Evolutionary conservation across 495 filamentous ascomycete genomes (phyloP), one percentile per base, ranked within the genome.

Genomic region (Astrothelium subdiscretum): DNA sequence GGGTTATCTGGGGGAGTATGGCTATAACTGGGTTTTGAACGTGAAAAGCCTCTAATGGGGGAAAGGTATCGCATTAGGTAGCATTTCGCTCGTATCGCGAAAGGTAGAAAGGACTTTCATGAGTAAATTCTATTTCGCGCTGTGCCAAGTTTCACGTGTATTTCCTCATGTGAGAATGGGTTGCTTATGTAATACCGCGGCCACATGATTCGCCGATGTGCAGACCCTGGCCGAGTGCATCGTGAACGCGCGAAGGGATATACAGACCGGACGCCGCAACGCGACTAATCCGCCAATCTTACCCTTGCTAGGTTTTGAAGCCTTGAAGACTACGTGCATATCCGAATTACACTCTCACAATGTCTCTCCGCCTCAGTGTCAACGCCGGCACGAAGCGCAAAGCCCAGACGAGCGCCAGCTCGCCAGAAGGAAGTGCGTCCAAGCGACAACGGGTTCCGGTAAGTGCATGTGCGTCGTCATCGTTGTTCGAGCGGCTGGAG

Each of bases 371-470:
- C 24, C 48, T 54, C 48, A 54, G 48, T 54, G 11, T 54, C 12
- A 54, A 54, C 20, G 48, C 12, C 11, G 48, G 48, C 48, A 29
- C 48, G 48, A 54, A 54, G 48, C 48, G 48, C 48, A 54, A 54
- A 54, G 24, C 48, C 5, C 48, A 54, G 48, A 20, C 22, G 2
- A 51, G 35, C n/a, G 59, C 69, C 59, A 61, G 66, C 27, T 77
- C 82, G 31, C 61, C 70, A 54, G 79, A 83, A 32, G 82, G 84
- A 62, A 81, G 83, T 65, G 80, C 80, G 67, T 73, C 80, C 51
- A 90, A 90, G 77, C 77, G 83, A 60, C 79, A 78, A 66, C 86
- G 81, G 64, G 62, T 79, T 26, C 76, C 79, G 68, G 82, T 85
- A 77, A 76, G 82, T 81, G 31, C 61, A 22, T 31, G 11, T 57